Evolutionary conservation across 176 grass and related monocot species (phyloP), one percentile per base, ranked within the genome.

Genomic region (Triticum turgidum): DNA sequence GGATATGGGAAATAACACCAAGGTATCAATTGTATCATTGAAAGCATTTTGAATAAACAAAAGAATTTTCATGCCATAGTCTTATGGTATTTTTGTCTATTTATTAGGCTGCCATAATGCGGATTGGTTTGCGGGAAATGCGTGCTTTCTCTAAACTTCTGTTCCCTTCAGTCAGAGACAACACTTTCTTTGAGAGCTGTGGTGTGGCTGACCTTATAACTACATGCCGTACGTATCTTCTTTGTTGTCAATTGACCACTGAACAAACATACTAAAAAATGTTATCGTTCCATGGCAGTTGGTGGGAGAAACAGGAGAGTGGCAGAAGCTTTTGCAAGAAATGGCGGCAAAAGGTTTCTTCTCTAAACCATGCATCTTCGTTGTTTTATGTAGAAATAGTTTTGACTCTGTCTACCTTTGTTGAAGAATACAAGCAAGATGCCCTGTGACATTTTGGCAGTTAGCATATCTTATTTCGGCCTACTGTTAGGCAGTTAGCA

Each of bases 1-100:
- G 90, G 91, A 92, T 69, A 98, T 98, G 93, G 96, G 96, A 91
- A 95, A 95, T 71, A 98, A 98, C 86, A 98, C 96, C 52, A 98
- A 98, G 96, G 96, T 95, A 81, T 77, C 11, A 49, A 32, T 54
- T 81, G 13, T 73, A 10, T 59, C 10, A 5, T 33, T 70, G 25
- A 24, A 64, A 30, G 49, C 21, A 76, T 81, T 54, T 66, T 3
- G 5, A 84, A 63, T 39, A 22, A 73, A 54, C 38, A 76, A 49
- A 35, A 37, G n/a, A 59, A 56, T 24, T 47, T 71, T 51, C 30
- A 84, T 34, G 37, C 14, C 2, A 33, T 37, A 74, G 49, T 77
- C 71, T 64, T 65, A 61, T 85, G 24, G 3, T 4, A 63, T 72
- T 65, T 77, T 47, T 29, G 2, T 61, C 29, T 63, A 18, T 82